Base-by-base conservation (phyloP, 1,284 basidiomycete species). In the Ceratobasidium sp. region DNA sequence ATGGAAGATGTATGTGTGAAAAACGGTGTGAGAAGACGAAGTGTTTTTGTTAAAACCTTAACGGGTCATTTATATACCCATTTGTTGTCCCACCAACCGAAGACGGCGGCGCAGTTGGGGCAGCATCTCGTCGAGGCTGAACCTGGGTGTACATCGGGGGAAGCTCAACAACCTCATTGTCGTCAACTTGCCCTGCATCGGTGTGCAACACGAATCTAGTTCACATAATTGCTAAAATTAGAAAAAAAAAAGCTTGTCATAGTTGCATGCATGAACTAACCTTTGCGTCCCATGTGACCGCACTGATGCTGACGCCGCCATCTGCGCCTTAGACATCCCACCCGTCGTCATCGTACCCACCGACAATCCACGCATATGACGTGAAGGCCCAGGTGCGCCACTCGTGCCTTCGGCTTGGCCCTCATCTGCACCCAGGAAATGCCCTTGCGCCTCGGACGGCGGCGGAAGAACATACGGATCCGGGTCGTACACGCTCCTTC, bases 181-280 rank as follows among this genome's bases (percentile, higher is more conserved):
- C 82, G 9, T 86, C 90, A 76, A 89, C 88, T 74, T 90, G 90
- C 37, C 83, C 84, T 11, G 86, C 86, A 79, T 93, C 92, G 0
- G 89, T 91, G 78, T 93, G 92, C 11, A 92, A 76, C 75, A 93
- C 85, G 80, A 88, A 90, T 56, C 89, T 69, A 22, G 27, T 69
- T 41, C 37, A 58, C 22, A 48, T 19, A 66, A 49, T 43, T 4
- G 2, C 27, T 53, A 46, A 69, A 58, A 41, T 56, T 29, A 61
- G 58, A 61, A 22, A 13, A 8, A 13, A 8, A 16, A 22, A 61
- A 48, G 22, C 22, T 3, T 9, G 6, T 6, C 34, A 39, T 31
- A 58, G 31, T 31, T 24, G 85, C 37, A 82, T 11, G n/a, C 86
- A 82, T 19, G 79, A 51, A 72, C 81, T 83, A 77, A 87, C 84